These are phyloP conservation scores for Cladosporium sphaerospermum DNA, from an alignment of 2,329 filamentous ascomycete genomes.

Conservation along the genomic window DNA sequence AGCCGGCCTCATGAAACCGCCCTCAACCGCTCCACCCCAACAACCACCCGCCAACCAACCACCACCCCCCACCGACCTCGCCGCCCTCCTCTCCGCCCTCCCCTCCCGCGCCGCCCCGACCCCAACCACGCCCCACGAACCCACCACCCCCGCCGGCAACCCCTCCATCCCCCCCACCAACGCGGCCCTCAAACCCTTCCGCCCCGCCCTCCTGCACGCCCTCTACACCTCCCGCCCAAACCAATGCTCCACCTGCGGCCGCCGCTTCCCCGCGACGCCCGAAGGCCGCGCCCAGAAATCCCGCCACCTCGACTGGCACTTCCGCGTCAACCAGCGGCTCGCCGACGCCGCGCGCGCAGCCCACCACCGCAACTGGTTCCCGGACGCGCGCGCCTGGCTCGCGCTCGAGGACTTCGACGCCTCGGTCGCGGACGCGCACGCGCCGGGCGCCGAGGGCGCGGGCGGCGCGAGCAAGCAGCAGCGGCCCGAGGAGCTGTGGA, in stretches of 20 bases:
- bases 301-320: constrained; percentile 96
- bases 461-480: constrained; percentile 39
- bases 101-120: neutral
- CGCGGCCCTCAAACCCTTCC: constrained; percentile 42
- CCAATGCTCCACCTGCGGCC: constrained; percentile 85
- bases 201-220: constrained; percentile 64
- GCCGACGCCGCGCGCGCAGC: constrained; percentile 66
- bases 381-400: constrained; percentile 90
- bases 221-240: constrained; percentile 79
- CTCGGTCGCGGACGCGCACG: constrained; percentile 34
- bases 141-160: neutral
- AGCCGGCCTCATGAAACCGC: constrained; percentile 21
- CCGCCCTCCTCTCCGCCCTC: constrained; percentile 8
- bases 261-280: constrained; percentile 71
- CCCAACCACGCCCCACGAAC: neutral
- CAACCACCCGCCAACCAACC: neutral
- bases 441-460: constrained; percentile 36
- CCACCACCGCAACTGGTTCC: constrained; percentile 82
- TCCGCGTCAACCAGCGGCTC: constrained; percentile 84
- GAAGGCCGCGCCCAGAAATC: constrained; percentile 81
- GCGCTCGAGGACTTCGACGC: constrained; percentile 77
- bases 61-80: constrained; percentile 1
- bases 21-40: constrained; percentile 7
- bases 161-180: constrained; percentile 23
- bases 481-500: constrained; percentile 61